These are phyloP conservation scores for Colletotrichum costaricense DNA, from an alignment of 2,329 filamentous ascomycete genomes.

Conservation along the genomic window DNA sequence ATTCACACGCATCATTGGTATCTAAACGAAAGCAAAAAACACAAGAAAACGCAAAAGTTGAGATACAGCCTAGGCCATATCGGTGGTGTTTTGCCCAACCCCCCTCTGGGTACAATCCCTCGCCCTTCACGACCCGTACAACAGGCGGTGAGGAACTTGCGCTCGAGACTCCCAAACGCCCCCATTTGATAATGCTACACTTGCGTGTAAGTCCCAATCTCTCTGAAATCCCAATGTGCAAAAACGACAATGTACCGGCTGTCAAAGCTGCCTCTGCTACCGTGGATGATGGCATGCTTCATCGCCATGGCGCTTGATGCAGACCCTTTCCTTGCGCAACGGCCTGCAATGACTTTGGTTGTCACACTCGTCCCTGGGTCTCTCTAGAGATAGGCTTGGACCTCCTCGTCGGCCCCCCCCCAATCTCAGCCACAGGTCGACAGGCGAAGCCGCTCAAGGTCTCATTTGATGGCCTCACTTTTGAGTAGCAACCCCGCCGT, in stretches of 20 bases:
- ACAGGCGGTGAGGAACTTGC: background rate
- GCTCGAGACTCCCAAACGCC: background rate
- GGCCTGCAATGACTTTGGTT: background rate
- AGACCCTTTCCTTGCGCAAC: background rate
- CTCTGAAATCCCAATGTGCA: background rate
- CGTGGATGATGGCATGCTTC: constrained; percentile 13
- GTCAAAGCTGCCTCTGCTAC: constrained; percentile 19
- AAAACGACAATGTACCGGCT: background rate
- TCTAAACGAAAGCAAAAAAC: background rate
- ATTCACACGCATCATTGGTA: background rate
- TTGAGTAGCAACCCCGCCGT: background rate
- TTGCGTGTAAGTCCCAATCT: background rate
- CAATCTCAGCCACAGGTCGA: background rate
- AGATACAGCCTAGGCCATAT: background rate
- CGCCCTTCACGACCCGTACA: background rate
- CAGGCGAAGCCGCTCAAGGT: background rate
- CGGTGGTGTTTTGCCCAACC: background rate
- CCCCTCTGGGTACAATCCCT: background rate
- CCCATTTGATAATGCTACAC: background rate
- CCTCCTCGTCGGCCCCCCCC: background rate
- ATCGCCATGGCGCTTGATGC: constrained; percentile 25
- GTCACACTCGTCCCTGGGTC: background rate
- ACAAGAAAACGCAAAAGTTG: background rate
- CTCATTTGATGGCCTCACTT: background rate
- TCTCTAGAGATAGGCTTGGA: no score